Evolutionary conservation across 75 land plant species (phyloP).

Genomic region (Gnetum montanum): DNA sequence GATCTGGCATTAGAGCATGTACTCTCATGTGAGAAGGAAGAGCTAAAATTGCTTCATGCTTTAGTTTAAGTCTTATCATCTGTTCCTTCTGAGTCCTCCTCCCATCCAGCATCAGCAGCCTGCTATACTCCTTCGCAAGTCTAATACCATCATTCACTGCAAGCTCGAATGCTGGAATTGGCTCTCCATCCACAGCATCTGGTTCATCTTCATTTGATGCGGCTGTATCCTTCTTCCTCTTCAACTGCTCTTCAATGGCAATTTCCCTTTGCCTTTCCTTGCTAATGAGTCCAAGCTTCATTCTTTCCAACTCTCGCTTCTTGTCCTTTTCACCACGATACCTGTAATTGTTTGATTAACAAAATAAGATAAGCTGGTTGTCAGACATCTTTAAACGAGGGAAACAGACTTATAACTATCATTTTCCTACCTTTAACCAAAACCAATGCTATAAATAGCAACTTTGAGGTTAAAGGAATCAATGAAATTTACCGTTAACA

Average conservation of each 20-base stretch:
- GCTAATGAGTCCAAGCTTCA: conserved; percentile 60
- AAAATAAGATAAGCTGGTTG: too few relatives aligned
- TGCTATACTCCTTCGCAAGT: conserved; percentile 82
- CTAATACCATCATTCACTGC: conserved; percentile 69
- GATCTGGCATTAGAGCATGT: conserved; percentile 67
- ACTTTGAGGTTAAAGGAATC: too few relatives aligned
- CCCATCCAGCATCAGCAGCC: conserved; percentile 56
- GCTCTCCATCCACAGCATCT: conserved; percentile 46
- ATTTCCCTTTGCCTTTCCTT: conserved; percentile 42
- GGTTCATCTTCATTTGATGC: conserved; percentile 29
- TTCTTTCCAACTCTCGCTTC: conserved; percentile 38
- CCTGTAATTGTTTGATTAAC: too few relatives aligned
- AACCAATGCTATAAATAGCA: too few relatives aligned
- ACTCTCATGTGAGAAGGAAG: conserved; percentile 57
- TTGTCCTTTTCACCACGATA: conserved; percentile 37
- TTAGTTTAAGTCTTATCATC: conserved; percentile 40
- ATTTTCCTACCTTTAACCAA: too few relatives aligned
- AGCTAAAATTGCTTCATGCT: conserved; percentile 81
- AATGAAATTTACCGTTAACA: too few relatives aligned
- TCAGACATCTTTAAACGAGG: too few relatives aligned
- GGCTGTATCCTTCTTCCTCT: conserved; percentile 11
- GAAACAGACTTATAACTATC: too few relatives aligned
- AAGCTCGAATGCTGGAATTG: conserved; percentile 44
- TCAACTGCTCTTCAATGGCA: conserved; percentile 30
- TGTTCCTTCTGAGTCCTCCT: conserved; percentile 63